Percentiles rank a stretch among this genome's conserved stretches.
Conservation (phyloP, 495 filamentous ascomycete species). For the Massariosphaeria phaeospora region DNA sequence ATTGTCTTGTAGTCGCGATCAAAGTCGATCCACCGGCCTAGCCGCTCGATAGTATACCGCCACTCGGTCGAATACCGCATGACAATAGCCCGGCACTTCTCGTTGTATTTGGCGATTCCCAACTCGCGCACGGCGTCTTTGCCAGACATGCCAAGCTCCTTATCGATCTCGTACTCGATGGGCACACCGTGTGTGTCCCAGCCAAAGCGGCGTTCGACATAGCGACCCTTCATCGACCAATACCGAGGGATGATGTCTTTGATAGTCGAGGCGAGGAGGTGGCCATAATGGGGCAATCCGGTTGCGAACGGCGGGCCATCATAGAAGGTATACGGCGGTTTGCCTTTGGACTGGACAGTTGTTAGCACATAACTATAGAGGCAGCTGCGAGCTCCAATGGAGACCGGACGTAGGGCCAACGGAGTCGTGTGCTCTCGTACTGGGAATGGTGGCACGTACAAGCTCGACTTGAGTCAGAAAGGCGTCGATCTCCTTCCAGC, state of each 20-base stretch:
- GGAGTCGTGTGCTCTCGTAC: too few species aligned
- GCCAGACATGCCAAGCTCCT: constrained; percentile 86
- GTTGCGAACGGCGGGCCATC: constrained; percentile 62
- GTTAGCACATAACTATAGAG: too few species aligned
- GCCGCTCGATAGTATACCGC: constrained; percentile 79
- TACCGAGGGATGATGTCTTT: constrained; percentile 96
- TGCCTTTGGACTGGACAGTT: constrained; percentile 51
- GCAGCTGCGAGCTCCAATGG: too few species aligned
- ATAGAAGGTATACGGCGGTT: constrained; percentile 76
- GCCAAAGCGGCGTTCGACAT: constrained; percentile 71
- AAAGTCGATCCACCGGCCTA: constrained; percentile 98
- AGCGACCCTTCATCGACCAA: constrained; percentile 95
- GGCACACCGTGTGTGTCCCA: constrained; percentile 96
- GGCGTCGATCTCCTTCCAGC: constrained; percentile 87
- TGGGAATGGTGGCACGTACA: not conserved
- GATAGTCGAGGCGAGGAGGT: constrained; percentile 91
- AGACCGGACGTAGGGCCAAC: too few species aligned
- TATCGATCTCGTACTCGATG: constrained; percentile 98
- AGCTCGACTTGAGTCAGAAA: constrained; percentile 75
- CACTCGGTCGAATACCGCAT: constrained; percentile 90
- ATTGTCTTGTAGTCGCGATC: constrained; percentile 99
- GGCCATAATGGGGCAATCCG: constrained; percentile 90
- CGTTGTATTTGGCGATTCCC: constrained; percentile 88
- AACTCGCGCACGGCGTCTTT: constrained; percentile 81
- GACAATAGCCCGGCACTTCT: constrained; percentile 87